These are phyloP conservation scores for Chenopodium quinoa DNA, from an alignment of 148 eudicot species.

Conservation along the genomic window DNA sequence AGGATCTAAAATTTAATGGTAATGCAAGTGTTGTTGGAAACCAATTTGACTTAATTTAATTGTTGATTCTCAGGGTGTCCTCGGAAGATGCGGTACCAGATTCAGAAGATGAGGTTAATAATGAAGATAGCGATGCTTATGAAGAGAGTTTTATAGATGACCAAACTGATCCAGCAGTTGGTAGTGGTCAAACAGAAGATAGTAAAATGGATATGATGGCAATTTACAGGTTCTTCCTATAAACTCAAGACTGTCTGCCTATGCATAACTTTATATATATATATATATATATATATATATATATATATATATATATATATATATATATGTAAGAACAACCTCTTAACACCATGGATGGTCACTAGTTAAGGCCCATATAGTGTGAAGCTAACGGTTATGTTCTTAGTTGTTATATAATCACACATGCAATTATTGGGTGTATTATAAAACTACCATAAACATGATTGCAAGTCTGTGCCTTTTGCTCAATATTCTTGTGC, in stretches of 20 bases:
- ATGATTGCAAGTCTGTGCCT: background rate
- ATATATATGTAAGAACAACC: background rate
- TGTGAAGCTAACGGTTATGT: background rate
- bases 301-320: no score
- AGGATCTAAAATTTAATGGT: background rate
- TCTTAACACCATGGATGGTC: background rate
- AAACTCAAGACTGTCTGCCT: background rate
- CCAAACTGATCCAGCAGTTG: conserved; percentile 48
- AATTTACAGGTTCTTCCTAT: conserved; percentile 64
- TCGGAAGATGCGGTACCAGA: conserved; percentile 49
- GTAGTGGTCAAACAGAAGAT: conserved; percentile 53
- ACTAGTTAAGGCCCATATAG: background rate
- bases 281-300: no score
- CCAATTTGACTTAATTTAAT: background rate
- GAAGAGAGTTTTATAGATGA: conserved; percentile 92
- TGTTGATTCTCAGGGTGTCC: conserved; percentile 56
- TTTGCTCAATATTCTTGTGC: background rate
- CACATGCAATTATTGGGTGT: background rate
- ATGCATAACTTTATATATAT: no score
- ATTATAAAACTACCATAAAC: background rate
- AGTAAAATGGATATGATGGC: conserved; percentile 79
- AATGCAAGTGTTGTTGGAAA: background rate
- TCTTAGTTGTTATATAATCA: background rate
- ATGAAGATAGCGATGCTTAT: conserved; percentile 46
- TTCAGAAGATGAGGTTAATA: conserved; percentile 74